These are phyloP conservation scores for Pyronema omphalodes DNA, from an alignment of 495 filamentous ascomycete genomes.

Conservation along the genomic window DNA sequence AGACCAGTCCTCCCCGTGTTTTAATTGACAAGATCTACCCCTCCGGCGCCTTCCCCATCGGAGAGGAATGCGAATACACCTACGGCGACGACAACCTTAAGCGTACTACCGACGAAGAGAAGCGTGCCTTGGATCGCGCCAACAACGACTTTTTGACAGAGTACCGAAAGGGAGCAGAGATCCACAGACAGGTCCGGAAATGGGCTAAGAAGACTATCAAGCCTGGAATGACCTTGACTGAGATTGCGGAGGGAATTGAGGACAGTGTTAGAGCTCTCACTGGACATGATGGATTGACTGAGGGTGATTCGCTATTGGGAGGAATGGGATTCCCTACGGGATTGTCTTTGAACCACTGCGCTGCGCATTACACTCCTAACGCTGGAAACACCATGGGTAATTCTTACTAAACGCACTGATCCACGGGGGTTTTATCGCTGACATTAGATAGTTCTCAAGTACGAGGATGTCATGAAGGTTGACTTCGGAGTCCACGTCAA, in stretches of 20 bases:
- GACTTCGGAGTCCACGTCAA: conserved; percentile 87
- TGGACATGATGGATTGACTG: conserved; percentile 57
- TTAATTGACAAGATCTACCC: conserved; percentile 59
- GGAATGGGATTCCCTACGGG: conserved; percentile 85
- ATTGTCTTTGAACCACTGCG: conserved; percentile 69
- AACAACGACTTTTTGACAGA: conserved; percentile 71
- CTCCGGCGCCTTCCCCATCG: conserved; percentile 53
- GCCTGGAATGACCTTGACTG: conserved; percentile 60
- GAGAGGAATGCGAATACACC: conserved; percentile 56
- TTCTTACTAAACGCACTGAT: neutral
- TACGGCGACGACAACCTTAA: conserved; percentile 57
- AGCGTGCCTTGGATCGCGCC: conserved; percentile 66
- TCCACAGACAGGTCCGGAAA: conserved; percentile 72
- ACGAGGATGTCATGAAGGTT: conserved; percentile 82
- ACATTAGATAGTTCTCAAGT: conserved; percentile 36
- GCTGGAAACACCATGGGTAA: conserved; percentile 58
- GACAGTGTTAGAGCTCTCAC: conserved; percentile 62
- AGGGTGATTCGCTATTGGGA: conserved; percentile 58
- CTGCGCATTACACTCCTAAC: conserved; percentile 81
- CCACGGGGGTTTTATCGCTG: neutral
- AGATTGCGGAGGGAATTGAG: conserved; percentile 75
- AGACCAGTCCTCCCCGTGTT: conserved; percentile 62
- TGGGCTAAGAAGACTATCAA: conserved; percentile 65
- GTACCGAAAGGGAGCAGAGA: conserved; percentile 73
- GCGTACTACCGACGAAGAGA: conserved; percentile 73